phyloP scores from a whole-genome alignment of 2,329 filamentous ascomycete genomes.

The Dactylonectria estremocensis region DNA sequence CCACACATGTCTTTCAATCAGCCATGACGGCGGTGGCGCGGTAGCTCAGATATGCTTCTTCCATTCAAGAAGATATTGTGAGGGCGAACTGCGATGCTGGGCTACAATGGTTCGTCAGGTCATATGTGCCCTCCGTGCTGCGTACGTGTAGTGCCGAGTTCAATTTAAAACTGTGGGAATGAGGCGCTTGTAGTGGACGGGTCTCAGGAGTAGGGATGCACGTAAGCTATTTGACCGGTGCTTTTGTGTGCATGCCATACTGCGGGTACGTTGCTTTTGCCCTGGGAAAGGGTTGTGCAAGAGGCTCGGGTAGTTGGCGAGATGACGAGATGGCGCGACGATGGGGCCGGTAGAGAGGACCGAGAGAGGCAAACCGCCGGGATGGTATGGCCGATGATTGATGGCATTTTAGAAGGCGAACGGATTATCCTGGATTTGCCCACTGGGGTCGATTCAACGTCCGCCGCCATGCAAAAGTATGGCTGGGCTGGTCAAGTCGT shows the following conservation, averaged over 20 bases:
- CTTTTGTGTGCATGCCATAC: neutral
- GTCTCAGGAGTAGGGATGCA: neutral
- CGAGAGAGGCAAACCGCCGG: conserved; percentile 2
- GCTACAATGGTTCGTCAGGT: neutral
- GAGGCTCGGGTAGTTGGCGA: conserved; percentile 3
- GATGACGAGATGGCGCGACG: conserved; percentile 1
- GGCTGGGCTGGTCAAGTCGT: neutral
- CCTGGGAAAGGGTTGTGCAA: neutral
- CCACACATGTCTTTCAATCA: neutral
- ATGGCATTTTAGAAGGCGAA: conserved; percentile 3
- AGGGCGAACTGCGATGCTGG: neutral
- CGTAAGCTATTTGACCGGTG: neutral
- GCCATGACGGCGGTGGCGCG: conserved; percentile 5
- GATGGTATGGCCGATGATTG: conserved; percentile 7
- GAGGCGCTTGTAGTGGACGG: conserved; percentile 7
- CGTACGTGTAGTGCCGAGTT: neutral
- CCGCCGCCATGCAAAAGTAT: neutral
- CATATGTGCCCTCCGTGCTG: neutral
- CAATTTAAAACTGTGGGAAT: conserved; percentile 3
- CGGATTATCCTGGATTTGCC: neutral
- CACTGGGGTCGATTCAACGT: neutral
- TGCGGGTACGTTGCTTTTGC: neutral
- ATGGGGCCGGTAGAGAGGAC: conserved; percentile 7
- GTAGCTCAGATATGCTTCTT: conserved; percentile 4
- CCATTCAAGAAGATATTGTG: neutral